phyloP scores from a whole-genome alignment of 73 alveolate species.

The Paramecium sonneborni region DNA sequence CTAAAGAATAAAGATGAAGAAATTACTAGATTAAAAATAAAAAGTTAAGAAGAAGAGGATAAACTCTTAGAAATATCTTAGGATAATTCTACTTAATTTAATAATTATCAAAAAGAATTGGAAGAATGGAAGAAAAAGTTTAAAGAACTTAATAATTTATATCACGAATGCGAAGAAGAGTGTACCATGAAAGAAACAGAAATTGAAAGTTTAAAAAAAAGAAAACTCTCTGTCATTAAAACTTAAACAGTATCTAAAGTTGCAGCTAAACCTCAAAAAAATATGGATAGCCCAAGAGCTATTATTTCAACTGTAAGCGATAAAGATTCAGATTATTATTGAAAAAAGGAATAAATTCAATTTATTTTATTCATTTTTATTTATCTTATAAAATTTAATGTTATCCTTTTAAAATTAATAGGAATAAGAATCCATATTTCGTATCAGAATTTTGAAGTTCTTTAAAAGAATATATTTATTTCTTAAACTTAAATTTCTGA shows the following conservation, averaged over 20 bases:
- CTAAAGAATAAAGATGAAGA: background rate
- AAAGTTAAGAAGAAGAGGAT: background rate
- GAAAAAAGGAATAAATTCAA: background rate
- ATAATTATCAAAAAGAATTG: background rate
- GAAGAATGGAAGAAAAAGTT: constrained; percentile 7
- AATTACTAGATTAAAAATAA: background rate
- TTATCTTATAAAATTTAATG: background rate
- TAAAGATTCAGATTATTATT: constrained; percentile 19
- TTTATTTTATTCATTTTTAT: background rate
- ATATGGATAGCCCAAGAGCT: constrained; percentile 35
- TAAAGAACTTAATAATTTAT: background rate
- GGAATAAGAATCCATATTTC: background rate
- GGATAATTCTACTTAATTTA: background rate
- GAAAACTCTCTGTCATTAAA: background rate
- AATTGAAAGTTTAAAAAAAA: constrained; percentile 33
- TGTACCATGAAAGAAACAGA: constrained; percentile 35
- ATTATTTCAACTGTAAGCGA: background rate
- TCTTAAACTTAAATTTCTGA: background rate
- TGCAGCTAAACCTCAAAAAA: background rate
- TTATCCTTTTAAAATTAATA: background rate
- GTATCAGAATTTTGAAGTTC: background rate
- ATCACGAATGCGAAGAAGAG: constrained; percentile 19
- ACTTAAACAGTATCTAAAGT: background rate
- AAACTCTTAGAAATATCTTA: background rate
- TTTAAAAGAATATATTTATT: background rate